Evolutionary conservation across 345 rosid genomes (phyloP), one percentile per base, ranked within the genome.

Genomic region (Rhodamnia rubescens): DNA sequence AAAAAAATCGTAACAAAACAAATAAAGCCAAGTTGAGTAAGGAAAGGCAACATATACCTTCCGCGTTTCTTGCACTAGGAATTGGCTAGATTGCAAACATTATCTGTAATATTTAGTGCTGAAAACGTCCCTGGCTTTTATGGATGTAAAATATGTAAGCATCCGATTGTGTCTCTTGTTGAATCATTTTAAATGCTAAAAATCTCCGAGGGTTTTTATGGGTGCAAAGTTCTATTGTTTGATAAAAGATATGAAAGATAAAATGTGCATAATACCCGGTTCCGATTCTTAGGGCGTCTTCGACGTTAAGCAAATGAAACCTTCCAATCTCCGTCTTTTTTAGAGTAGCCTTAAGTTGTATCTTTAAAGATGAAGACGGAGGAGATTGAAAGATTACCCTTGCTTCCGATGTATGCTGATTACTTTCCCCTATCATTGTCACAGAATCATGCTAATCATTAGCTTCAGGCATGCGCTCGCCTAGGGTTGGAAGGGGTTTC

Each of bases 111-210:
- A 20, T 91, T 93, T 51, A 95, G 93, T 16, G 93, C 95, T 4
- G 90, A 92, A 84, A 51, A 89, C 90, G 89, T 95, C 50, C 50
- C 87, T 96, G 64, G 53, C 88, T 85, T 47, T 97, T 32, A 96
- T 97, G 98, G 98, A 97, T 21, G 92, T 96, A 27, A 94, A 93
- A 90, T 87, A 90, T 81, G 95, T 97, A 88, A 93, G 94, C 89
- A 42, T 1, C 11, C 24, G 36, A 54, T n/a, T 40, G 24, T 57
- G 4, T 69, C 11, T 5, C 8, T 3, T 61, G 74, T 15, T 29
- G 18, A 61, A 61, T 5, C 1, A 0, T 61, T 3, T 14, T 6
- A 61, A 61, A 1, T 27, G 0, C 32, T 27, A 29, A 61, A 61
- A 61, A 14, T 61, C 21, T 61, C 4, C 0, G 3, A n/a, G n/a